phyloP scores from a whole-genome alignment of 768 basidiomycete species.

The Termitomyces sp. region DNA sequence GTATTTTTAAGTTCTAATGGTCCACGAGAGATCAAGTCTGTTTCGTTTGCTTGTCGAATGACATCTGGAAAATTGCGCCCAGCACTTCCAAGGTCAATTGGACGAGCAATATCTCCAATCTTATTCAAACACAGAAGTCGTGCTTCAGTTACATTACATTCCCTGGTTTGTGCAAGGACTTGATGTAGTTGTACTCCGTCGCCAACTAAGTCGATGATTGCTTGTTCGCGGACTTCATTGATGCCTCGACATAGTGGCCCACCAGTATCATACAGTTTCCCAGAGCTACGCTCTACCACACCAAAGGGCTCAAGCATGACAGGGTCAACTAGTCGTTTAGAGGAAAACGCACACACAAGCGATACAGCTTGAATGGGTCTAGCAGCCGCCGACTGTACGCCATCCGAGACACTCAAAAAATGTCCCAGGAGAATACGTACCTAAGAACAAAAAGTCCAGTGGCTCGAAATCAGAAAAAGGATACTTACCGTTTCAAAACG shows the following conservation, averaged over 20 bases:
- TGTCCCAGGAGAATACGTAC: background rate
- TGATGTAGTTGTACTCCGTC: background rate
- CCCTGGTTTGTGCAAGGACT: background rate
- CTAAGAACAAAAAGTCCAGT: background rate
- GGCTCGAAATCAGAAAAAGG: background rate
- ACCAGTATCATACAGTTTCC: background rate
- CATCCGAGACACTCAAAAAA: background rate
- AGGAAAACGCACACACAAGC: background rate
- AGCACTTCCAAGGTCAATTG: background rate
- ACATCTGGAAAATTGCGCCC: background rate
- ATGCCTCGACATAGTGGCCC: background rate
- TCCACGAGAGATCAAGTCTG: background rate
- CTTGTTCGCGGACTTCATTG: background rate
- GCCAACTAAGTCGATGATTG: background rate
- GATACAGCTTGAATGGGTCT: background rate
- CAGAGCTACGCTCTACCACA: background rate
- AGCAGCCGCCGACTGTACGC: background rate
- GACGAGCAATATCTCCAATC: background rate
- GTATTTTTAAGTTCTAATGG: background rate
- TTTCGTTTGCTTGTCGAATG: background rate
- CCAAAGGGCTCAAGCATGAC: background rate
- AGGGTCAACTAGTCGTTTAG: background rate
- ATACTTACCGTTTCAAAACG: background rate
- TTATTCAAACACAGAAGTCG: background rate
- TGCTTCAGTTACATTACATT: background rate